Base-by-base conservation (phyloP, 371 early-diverging fungal genomes). In the Mucor plumbeus region DNA sequence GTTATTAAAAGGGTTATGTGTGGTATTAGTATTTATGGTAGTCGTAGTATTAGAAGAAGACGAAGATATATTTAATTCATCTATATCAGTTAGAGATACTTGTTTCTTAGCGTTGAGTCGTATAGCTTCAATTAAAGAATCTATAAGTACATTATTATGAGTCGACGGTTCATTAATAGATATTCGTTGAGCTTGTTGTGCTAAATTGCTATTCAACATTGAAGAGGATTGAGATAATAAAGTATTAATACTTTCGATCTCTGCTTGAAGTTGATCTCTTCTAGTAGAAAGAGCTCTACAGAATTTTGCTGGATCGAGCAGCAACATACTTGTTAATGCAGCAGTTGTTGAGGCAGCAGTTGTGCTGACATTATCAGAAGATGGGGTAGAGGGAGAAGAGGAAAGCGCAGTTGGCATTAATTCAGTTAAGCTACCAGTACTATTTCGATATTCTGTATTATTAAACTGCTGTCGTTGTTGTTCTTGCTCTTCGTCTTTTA, bases 231-330 rank as follows among this genome's bases (percentile, higher is more conserved):
- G 47, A 15, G 72, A 58, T n/a, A 72, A 40, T 9, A 72, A 41
- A 10, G 41, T 26, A 62, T 72, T 68, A 15, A 72, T 72, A 34
- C 55, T 65, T 8, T 72, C 21, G 1, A 72, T 61, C 43, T 72
- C 72, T n/a, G 34, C 15, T 47, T 72, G 72, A 1, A 72, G 60
- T 40, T 68, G 58, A 26, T 72, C 62, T 35, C 72, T 47, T 55
- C 69, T 47, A 0, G 54, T 44, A 7, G 60, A 39, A 7, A 72
- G 40, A 17, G 65, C 65, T 33, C 58, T 43, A n/a, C 59, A 61
- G 33, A 68, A 68, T 17, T 64, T 41, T 48, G 47, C 44, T 9
- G 72, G 68, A 35, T 72, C 68, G 10, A 64, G 26, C 19, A 67
- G 36, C 11, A 68, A 15, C 72, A 72, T 64, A 47, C 50, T 68